These are phyloP conservation scores for Tephrocybe sp. DNA, from an alignment of 768 basidiomycete species.

Conservation along the genomic window DNA sequence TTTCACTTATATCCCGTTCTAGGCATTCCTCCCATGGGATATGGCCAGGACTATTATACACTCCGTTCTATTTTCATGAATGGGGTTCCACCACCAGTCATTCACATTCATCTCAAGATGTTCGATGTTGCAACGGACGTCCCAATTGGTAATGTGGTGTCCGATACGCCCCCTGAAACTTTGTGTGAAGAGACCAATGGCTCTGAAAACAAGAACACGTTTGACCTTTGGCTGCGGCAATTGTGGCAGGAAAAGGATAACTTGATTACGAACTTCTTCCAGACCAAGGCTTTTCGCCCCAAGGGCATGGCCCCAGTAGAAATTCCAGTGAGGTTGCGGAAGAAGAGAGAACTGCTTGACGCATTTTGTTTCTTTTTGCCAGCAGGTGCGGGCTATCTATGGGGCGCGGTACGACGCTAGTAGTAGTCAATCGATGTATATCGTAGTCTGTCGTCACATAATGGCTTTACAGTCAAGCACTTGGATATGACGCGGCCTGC, in stretches of 20 bases:
- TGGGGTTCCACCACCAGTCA: slow-evolving; percentile 74
- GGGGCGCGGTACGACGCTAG: slow-evolving; percentile 35
- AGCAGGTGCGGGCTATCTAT: slow-evolving; percentile 45
- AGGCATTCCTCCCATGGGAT: slow-evolving; percentile 78
- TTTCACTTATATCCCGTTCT: slow-evolving; percentile 5
- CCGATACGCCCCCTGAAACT: slow-evolving; percentile 23
- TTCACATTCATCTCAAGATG: slow-evolving; percentile 85
- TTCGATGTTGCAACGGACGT: slow-evolving; percentile 66
- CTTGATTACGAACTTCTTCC: slow-evolving; percentile 65
- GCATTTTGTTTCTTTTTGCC: slow-evolving; percentile 76
- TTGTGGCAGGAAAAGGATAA: slow-evolving; percentile 87
- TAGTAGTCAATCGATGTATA: slow-evolving; percentile 1
- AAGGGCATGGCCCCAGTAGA: slow-evolving; percentile 30
- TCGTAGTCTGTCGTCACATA: not conserved
- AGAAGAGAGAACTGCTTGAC: slow-evolving; percentile 52
- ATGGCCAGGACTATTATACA: slow-evolving; percentile 88
- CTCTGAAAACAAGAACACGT: slow-evolving; percentile 58
- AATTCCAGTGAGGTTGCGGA: slow-evolving; percentile 59
- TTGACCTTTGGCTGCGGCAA: slow-evolving; percentile 81
- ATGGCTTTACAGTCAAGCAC: slow-evolving; percentile 5
- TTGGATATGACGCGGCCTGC: slow-evolving; percentile 15
- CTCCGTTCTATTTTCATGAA: slow-evolving; percentile 84
- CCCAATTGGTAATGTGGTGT: slow-evolving; percentile 63
- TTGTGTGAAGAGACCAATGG: slow-evolving; percentile 42
- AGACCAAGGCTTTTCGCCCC: slow-evolving; percentile 43